Evolutionary conservation across 352 stramenopile genomes (phyloP), one percentile per base, ranked within the genome.

Genomic region (Phytophthora sansomeana): DNA sequence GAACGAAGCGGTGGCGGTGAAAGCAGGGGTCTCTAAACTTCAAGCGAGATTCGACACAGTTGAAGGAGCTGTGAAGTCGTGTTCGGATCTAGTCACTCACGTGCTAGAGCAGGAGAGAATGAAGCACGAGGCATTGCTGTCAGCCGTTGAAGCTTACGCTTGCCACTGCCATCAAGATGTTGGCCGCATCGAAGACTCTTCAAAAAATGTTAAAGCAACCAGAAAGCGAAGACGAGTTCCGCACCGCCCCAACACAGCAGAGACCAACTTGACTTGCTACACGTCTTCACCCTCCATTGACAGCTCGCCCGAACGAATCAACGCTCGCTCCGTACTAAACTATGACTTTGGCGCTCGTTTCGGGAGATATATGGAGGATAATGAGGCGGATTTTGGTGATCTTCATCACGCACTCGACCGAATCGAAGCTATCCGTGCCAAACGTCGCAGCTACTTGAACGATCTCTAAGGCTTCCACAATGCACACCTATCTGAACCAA

Each of bases 351-450:
- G 26, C n/a, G 51, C 32, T 48, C 66, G 14, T 24, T 33, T 53
- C 6, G 56, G 54, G 36, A 47, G 39, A n/a, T 43, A 39, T 28
- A 35, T 30, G 38, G 54, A 69, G 10, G 56, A 49, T 14, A 48
- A 67, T 38, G 63, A 64, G 13, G 58, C 56, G 16, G 51, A 72
- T 13, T 36, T 41, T 26, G 58, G 47, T 6, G 67, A 69, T 6
- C 68, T 91, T 21, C 50, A 54, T 7, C 49, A 68, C 10, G 71
- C 77, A 4, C 68, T 88, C 3, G 41, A 71, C 13, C 67, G 65
- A 11, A 83, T 91, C 28, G 57, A 88, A 66, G 56, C 62, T 55
- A 71, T 80, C 21, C 69, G 80, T 14, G 70, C 77, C 16, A 89
- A 87, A 55, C 78, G 78, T 51, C 75, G 64, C 43, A 74, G 47